Percentiles rank a stretch among this genome's conserved stretches.
Conservation (phyloP, 805 yeast species). For the Wickerhamiella occidentalis region DNA sequence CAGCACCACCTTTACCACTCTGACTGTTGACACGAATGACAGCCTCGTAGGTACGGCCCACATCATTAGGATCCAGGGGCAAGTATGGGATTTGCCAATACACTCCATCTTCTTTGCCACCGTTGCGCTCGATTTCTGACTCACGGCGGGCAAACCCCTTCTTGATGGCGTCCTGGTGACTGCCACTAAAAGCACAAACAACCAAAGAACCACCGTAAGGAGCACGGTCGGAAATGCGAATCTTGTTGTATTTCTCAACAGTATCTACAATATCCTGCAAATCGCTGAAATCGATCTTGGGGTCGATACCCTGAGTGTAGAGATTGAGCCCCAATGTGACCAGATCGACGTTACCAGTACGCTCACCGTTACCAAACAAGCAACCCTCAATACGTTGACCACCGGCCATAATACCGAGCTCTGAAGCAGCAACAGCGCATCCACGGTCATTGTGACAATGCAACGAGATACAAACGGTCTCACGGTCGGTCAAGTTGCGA, state of each 20-base stretch:
- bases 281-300: slow-evolving; percentile 60
- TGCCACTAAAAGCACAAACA: slow-evolving; percentile 72
- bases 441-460: slow-evolving; percentile 83
- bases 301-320: slow-evolving; percentile 67
- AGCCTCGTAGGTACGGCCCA: slow-evolving; percentile 86
- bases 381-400: slow-evolving; percentile 86
- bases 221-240: slow-evolving; percentile 65
- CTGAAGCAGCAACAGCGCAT: slow-evolving; percentile 82
- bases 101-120: slow-evolving; percentile 28
- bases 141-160: slow-evolving; percentile 54
- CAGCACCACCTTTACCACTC: slow-evolving; percentile 81
- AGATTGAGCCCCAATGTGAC: slow-evolving; percentile 67
- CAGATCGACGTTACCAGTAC: slow-evolving; percentile 77
- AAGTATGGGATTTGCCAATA: slow-evolving; percentile 69
- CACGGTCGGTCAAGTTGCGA: slow-evolving; percentile 50
- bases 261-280: slow-evolving; percentile 53
- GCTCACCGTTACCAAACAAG: slow-evolving; percentile 74
- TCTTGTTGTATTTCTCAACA: slow-evolving; percentile 69
- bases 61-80: slow-evolving; percentile 74
- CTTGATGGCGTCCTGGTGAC: slow-evolving; percentile 83
- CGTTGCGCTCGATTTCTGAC: slow-evolving; percentile 27
- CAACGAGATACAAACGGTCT: slow-evolving; percentile 58
- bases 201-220: slow-evolving; percentile 77
- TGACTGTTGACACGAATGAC: slow-evolving; percentile 80
- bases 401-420: slow-evolving; percentile 69